Evolutionary conservation across 768 basidiomycete genomes (phyloP).

Genomic region (Lanmaoa rubissima): DNA sequence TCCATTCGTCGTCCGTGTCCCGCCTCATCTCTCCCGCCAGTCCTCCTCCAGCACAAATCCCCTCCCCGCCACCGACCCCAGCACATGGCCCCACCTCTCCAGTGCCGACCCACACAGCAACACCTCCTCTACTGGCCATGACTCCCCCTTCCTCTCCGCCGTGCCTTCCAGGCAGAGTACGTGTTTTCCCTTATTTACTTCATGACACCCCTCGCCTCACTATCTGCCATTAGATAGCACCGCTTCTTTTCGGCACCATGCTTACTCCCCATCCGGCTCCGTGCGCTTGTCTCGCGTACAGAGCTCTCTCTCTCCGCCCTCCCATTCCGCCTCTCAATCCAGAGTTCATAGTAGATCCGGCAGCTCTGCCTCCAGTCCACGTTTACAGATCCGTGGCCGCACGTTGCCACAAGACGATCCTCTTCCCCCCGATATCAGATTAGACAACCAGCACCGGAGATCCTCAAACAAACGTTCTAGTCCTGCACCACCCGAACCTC

Average conservation of each 20-base stretch:
- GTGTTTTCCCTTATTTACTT: constrained; percentile 26
- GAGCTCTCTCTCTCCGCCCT: constrained; percentile 31
- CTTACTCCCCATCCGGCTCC: constrained; percentile 32
- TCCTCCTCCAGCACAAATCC: constrained; percentile 26
- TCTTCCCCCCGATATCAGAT: constrained; percentile 21
- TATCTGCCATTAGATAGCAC: constrained; percentile 22
- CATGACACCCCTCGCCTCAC: constrained; percentile 6
- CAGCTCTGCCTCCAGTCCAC: constrained; percentile 52
- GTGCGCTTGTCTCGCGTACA: constrained; percentile 35
- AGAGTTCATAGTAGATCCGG: constrained; percentile 44
- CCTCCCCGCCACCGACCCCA: constrained; percentile 18
- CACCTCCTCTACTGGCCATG: constrained; percentile 39
- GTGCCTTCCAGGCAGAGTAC: constrained; percentile 37
- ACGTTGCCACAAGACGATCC: constrained; percentile 43
- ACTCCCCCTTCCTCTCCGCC: constrained; percentile 27
- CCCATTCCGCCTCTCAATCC: constrained; percentile 43
- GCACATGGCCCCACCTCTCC: constrained; percentile 20
- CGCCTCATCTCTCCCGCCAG: constrained; percentile 33
- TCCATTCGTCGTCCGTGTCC: constrained; percentile 44
- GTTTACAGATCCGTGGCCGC: constrained; percentile 37
- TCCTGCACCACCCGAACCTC: constrained; percentile 19
- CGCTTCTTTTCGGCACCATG: constrained; percentile 30
- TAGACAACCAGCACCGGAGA: constrained; percentile 18
- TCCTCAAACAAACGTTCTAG: constrained; percentile 17
- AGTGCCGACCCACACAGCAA: constrained; percentile 23